Evolutionary conservation across 2,329 filamentous ascomycete species (phyloP), one percentile per base, ranked within the genome.

Genomic region (Paraphaeosphaeria sporulosa): DNA sequence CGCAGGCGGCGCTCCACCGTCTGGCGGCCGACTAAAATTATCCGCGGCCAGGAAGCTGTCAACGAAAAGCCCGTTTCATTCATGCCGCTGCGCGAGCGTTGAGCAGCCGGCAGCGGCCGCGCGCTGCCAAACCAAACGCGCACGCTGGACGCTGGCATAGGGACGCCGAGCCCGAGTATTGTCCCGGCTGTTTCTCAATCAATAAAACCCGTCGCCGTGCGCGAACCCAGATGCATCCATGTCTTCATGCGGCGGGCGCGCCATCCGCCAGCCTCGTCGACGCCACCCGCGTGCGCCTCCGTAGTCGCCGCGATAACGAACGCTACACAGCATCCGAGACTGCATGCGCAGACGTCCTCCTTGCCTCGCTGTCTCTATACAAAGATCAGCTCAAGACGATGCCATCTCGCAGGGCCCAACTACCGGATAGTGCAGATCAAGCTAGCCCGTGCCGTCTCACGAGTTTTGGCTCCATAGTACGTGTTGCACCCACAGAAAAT

Each of bases 401-500:
- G 9, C 19, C 21, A 30, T 30, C 5, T 15, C 6, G 27, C 23
- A 32, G 27, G 34, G 12, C 43, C 32, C 47, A 32, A 13, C 21
- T 43, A 47, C 32, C 50, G 21, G 25, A n/a, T 42, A 9, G 27
- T 21, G n/a, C 23, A 12, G 40, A 53, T 47, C 19, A 27, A 47
- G 48, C 49, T 48, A 48, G 38, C 36, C 49, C 40, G 38, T 43
- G 34, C 48, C 30, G 47, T 44, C 19, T 43, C 48, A 40, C 23
- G 47, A 48, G 43, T 32, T 25, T 9, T 23, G 52, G 42, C 48
- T 46, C 48, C 42, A 27, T 54, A 60, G 71, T 65, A 71, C 71
- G 71, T 71, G 70, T 71, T 71, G 70, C 69, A 72, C 71, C 68
- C n/a, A 71, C 70, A 72, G 69, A 72, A 62, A 66, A 71, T 69